Evolutionary conservation across 2,329 filamentous ascomycete species (phyloP).

Genomic region (Didymella glomerata): DNA sequence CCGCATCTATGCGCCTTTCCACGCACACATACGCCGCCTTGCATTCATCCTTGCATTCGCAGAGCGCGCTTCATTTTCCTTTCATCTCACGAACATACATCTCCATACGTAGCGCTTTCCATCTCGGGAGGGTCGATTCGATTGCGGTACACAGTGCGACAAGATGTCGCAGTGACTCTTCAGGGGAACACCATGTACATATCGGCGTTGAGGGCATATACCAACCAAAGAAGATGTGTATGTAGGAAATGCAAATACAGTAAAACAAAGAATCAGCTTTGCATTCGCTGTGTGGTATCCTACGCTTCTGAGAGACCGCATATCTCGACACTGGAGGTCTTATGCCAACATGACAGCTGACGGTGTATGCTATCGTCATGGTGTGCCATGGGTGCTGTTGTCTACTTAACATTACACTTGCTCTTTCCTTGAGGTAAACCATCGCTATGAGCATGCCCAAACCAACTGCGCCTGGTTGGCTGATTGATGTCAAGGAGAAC

Average conservation of each 20-base stretch:
- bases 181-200: slow-evolving; percentile 6
- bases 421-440: too few species aligned
- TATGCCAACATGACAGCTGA: too few species aligned
- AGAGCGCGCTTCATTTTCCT: neutral
- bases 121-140: neutral
- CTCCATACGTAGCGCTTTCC: slow-evolving; percentile 12
- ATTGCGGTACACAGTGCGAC: neutral
- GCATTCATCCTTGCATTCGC: neutral
- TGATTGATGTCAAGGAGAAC: too few species aligned
- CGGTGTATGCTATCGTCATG: too few species aligned
- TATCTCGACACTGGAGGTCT: too few species aligned
- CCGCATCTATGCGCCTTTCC: too few species aligned
- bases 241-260: slow-evolving; percentile 15
- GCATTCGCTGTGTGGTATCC: too few species aligned
- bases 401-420: too few species aligned
- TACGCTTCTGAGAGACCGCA: too few species aligned
- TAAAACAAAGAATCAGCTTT: neutral
- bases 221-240: slow-evolving; percentile 4
- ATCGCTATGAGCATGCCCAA: too few species aligned
- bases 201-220: slow-evolving; percentile 13
- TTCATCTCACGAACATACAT: slow-evolving; percentile 15
- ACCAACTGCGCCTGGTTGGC: too few species aligned
- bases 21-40: slow-evolving; percentile 3
- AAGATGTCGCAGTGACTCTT: neutral
- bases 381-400: too few species aligned